Conservation (phyloP, 2,329 filamentous ascomycete genomes). For the Sphaerulina populicola region DNA sequence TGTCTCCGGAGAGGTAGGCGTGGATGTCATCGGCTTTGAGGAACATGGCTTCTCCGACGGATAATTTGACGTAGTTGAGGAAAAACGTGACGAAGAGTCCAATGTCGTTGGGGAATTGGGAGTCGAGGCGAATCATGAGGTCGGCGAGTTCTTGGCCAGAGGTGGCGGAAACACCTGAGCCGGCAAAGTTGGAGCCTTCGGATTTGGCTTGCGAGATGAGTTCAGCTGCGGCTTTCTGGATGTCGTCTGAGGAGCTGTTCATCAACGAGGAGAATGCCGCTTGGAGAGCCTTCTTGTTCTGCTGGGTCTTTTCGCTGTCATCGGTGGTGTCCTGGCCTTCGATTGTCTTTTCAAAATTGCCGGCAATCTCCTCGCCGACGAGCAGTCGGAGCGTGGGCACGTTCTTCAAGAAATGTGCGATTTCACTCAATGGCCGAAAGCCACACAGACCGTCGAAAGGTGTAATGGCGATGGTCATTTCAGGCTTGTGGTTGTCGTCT, state of each 20-base stretch:
- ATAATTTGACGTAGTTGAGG: slow-evolving; percentile 84
- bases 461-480: slow-evolving; percentile 98
- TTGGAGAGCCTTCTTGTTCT: slow-evolving; percentile 72
- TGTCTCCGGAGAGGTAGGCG: slow-evolving; percentile 85
- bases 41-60: slow-evolving; percentile 89
- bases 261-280: slow-evolving; percentile 71
- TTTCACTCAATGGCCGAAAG: slow-evolving; percentile 80
- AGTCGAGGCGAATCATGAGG: slow-evolving; percentile 67
- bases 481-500: slow-evolving; percentile 98
- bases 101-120: slow-evolving; percentile 80
- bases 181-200: slow-evolving; percentile 66
- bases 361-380: slow-evolving; percentile 42
- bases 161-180: slow-evolving; percentile 59
- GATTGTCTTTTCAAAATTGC: slow-evolving; percentile 39
- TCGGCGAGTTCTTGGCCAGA: slow-evolving; percentile 63
- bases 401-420: slow-evolving; percentile 69
- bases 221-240: slow-evolving; percentile 57
- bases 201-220: slow-evolving; percentile 63
- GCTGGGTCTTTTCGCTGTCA: slow-evolving; percentile 38
- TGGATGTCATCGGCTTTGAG: slow-evolving; percentile 95
- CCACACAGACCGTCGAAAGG: slow-evolving; percentile 94
- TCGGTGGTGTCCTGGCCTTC: slow-evolving; percentile 46
- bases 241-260: slow-evolving; percentile 59
- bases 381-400: slow-evolving; percentile 47
- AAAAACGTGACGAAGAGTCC: slow-evolving; percentile 95